Evolutionary conservation across 2,329 filamentous ascomycete species (phyloP), one percentile per base, ranked within the genome.

Genomic region (Colletotrichum higginsianum): DNA sequence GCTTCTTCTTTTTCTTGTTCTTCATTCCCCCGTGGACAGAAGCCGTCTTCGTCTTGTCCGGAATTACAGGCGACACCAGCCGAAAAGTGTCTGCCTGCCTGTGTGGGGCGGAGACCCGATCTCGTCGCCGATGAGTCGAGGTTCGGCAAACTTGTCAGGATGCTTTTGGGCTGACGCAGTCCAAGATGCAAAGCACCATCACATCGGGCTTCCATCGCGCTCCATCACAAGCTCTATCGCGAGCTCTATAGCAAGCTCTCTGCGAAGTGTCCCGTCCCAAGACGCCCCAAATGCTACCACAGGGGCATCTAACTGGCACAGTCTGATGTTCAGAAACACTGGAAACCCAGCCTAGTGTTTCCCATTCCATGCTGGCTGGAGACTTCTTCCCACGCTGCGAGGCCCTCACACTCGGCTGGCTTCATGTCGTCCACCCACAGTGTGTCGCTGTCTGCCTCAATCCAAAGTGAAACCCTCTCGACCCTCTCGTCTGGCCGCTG

Each of bases 341-440:
- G 68, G 58, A 71, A 58, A 68, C 68, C 57, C 68, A 68, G 52
- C 58, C 65, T 63, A 71, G 68, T 71, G 68, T 71, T 71, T 71
- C 68, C 68, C 65, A 68, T 71, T 64, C 65, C 38, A 55, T 58
- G 58, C 65, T 68, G 46, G 15, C 12, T 42, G 57, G 57, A 58
- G 68, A 63, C 68, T 67, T 46, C 44, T 47, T 40, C 40, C 62
- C 49, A 13, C 30, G 30, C 30, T 35, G 30, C 30, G 30, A 35
- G 30, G 57, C 30, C 52, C 46, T 71, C 65, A 53, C 35, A 71
- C 68, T 68, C 68, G 68, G 68, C 65, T 71, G 68, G 68, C 68
- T 68, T 71, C 68, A 71, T 40, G 52, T 71, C 52, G 58, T 68
- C 58, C 58, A 26, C 58, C 13, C 58, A 71, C 64, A 71, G 52